Percentiles rank a stretch among this genome's conserved stretches.
Conservation (phyloP, 495 filamentous ascomycete species). For the Chlorociboria aeruginascens region DNA sequence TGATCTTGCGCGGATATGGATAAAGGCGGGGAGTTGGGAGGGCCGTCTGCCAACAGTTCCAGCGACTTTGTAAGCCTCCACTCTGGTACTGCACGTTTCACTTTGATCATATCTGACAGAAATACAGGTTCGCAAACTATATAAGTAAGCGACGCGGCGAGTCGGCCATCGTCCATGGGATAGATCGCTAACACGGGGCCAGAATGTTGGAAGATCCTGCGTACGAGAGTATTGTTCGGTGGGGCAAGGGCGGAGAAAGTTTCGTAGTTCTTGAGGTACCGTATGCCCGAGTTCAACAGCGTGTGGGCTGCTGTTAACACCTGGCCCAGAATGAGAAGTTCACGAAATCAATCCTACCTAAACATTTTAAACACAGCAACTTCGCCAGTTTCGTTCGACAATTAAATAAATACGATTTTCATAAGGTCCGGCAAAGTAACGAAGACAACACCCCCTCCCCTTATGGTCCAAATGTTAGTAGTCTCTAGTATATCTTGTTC, state of each 20-base stretch:
- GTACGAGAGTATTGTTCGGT: slow-evolving; percentile 85
- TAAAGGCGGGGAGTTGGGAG: slow-evolving; percentile 17
- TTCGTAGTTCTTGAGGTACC: slow-evolving; percentile 98
- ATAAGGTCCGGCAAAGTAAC: slow-evolving; percentile 95
- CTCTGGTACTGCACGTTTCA: not conserved
- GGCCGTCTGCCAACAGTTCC: slow-evolving; percentile 18
- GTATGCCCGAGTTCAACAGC: slow-evolving; percentile 14
- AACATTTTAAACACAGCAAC: slow-evolving; percentile 99
- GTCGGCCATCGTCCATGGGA: not conserved
- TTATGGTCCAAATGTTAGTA: slow-evolving; percentile 64
- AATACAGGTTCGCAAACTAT: slow-evolving; percentile 85
- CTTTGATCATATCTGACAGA: not conserved
- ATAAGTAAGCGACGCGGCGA: slow-evolving; percentile 56
- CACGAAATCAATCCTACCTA: slow-evolving; percentile 91
- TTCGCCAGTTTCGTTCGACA: slow-evolving; percentile 98
- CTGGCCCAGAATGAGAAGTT: slow-evolving; percentile 82
- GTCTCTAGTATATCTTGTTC: slow-evolving; percentile 4
- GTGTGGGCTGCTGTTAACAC: not conserved
- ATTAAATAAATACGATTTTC: slow-evolving; percentile 98
- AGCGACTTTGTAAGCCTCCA: slow-evolving; percentile 22
- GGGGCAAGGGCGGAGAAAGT: slow-evolving; percentile 88
- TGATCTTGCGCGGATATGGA: slow-evolving; percentile 6
- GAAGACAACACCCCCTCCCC: slow-evolving; percentile 87
- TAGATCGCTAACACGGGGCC: slow-evolving; percentile 19
- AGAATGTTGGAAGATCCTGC: slow-evolving; percentile 97